phyloP scores from a whole-genome alignment of 805 yeast species.

The Nematodospora valgi region DNA sequence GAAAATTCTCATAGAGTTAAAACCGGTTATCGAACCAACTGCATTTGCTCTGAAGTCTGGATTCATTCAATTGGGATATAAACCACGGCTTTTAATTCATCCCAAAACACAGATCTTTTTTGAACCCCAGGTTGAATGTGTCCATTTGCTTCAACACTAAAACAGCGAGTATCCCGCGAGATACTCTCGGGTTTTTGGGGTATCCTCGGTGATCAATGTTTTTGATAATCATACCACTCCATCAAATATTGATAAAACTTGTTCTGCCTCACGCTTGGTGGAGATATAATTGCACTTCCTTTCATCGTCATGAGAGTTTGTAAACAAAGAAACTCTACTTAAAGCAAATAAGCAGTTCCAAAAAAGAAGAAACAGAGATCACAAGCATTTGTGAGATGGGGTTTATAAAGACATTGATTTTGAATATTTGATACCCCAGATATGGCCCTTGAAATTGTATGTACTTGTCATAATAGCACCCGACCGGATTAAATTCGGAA shows the following conservation, averaged over 20 bases:
- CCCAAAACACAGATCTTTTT: conserved; percentile 39
- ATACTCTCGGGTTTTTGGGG: conserved; percentile 25
- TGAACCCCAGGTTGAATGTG: conserved; percentile 21
- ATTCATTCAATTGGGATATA: conserved; percentile 33
- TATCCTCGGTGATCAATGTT: conserved; percentile 27
- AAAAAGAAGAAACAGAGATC: not conserved
- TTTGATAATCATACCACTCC: conserved; percentile 41
- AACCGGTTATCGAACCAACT: conserved; percentile 34
- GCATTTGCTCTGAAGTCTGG: conserved; percentile 37
- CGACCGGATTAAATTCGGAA: too few relatives aligned
- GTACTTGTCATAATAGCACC: too few relatives aligned
- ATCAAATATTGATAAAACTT: conserved; percentile 37
- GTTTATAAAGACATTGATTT: too few relatives aligned
- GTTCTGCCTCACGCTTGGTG: conserved; percentile 14
- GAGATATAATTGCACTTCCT: conserved; percentile 8
- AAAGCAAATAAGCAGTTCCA: not conserved
- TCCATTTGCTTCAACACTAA: conserved; percentile 13
- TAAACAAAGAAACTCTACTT: not conserved
- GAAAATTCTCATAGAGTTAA: conserved; percentile 35
- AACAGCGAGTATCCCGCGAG: conserved; percentile 40
- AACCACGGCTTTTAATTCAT: conserved; percentile 28
- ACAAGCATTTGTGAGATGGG: too few relatives aligned
- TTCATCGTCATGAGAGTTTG: conserved; percentile 8
- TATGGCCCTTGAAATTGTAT: too few relatives aligned
- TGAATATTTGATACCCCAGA: too few relatives aligned